Conservation (phyloP, 192 early-diverging fungal species). For the Endogone sp. region DNA sequence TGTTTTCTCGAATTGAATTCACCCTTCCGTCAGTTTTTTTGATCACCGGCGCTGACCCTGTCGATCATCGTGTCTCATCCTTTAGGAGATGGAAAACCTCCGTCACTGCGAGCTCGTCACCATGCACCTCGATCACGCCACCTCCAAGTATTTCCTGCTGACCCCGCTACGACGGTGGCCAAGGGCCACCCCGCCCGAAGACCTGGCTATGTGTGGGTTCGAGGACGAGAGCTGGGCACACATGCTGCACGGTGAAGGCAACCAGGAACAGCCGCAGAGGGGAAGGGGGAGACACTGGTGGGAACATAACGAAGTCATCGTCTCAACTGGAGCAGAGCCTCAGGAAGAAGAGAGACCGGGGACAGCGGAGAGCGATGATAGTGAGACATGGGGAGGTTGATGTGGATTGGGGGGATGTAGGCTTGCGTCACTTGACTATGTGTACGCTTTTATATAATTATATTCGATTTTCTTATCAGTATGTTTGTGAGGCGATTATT, state of each 20-base stretch:
- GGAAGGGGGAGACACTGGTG: background rate
- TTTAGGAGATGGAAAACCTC: background rate
- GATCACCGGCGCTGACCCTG: background rate
- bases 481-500: no score
- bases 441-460: no score
- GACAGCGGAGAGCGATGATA: no score
- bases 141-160: background rate
- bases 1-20: background rate
- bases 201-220: background rate
- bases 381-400: no score
- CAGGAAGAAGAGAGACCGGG: no score
- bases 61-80: background rate
- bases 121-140: background rate
- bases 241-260: background rate
- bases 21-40: background rate
- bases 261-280: background rate
- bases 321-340: no score
- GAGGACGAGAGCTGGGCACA: background rate
- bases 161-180: background rate
- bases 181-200: background rate
- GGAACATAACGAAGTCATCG: background rate
- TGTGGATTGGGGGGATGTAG: no score
- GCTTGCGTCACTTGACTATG: no score
- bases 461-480: no score
- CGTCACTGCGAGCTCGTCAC: background rate